Evolutionary conservation across 805 yeast species (phyloP), one percentile per base, ranked within the genome.

Genomic region (Alloascoidea africana): DNA sequence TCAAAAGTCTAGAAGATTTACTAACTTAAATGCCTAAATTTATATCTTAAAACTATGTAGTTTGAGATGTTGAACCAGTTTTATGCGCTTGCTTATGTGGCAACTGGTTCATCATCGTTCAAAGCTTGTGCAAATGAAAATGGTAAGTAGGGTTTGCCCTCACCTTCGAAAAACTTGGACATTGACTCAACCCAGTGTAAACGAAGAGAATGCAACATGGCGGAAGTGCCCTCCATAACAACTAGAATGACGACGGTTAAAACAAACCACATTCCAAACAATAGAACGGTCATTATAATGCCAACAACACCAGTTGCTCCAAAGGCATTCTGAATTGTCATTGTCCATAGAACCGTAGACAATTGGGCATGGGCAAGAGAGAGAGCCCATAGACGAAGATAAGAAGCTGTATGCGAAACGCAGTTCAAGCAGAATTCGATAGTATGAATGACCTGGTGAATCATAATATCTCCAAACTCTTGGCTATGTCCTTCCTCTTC

Each of bases 101-200:
- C 5, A 13, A 14, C 18, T 14, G 11, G 6, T 14, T 33, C 18
- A 33, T 16, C 17, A 16, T 38, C 36, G 16, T 39, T 27, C 34
- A 56, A 39, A 11, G 55, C 41, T 2, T 45, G 50, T 35, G 59
- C 54, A 43, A 89, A 86, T 3, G 78, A 70, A 54, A 85, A 91
- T n/a, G 98, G 97, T 46, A 71, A 76, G 54, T 83, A 91, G 4
- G 87, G 74, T 46, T 74, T 66, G 42, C 99, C 99, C 58, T 89
- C 97, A 56, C 99, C 99, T 53, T 82, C 91, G 52, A 87, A 91
- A 62, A 80, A 93, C 64, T 91, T 91, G 44, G 96, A 85, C 99
- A 91, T 91, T 17, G 96, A 79, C 63, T 91, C 99, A 44, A 91
- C 98, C 99, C 99, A 91, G 58, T 91, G 98, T 53, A 91, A 70